A percentile compares a stretch with the other conserved stretches of the same genome.
Evolutionary conservation across 768 basidiomycete genomes (phyloP).

Genomic region (Pleurotus citrinopileatus): DNA sequence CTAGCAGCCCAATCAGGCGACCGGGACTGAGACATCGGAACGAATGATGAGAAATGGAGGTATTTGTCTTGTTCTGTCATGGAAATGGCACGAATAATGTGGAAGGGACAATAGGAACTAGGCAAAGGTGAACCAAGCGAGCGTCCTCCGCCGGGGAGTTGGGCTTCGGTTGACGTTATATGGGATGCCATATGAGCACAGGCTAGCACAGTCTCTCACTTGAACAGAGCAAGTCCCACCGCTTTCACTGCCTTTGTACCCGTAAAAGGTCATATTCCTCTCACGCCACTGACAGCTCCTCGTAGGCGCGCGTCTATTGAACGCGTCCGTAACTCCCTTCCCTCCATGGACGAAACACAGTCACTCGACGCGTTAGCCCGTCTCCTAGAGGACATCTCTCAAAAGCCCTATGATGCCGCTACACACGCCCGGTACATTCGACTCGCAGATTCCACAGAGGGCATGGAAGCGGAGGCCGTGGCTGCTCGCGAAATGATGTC

Average conservation of each 20-base stretch:
- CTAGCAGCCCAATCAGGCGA: constrained; percentile 2
- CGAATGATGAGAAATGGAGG: constrained; percentile 9
- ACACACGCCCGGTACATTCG: constrained; percentile 69
- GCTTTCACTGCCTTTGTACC: background rate
- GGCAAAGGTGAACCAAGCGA: constrained; percentile 10
- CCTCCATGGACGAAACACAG: constrained; percentile 56
- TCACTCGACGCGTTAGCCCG: constrained; percentile 63
- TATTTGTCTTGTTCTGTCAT: constrained; percentile 9
- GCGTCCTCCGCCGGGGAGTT: constrained; percentile 4
- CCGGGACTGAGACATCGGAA: background rate
- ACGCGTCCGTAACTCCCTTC: background rate
- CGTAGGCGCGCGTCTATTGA: background rate
- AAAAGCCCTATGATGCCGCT: constrained; percentile 57
- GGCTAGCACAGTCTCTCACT: background rate
- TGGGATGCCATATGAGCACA: constrained; percentile 1
- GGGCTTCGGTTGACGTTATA: background rate
- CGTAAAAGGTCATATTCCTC: no score
- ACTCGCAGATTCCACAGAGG: constrained; percentile 51
- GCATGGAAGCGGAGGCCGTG: constrained; percentile 55
- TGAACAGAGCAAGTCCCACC: background rate
- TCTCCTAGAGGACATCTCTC: constrained; percentile 54
- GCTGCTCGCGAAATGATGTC: constrained; percentile 67
- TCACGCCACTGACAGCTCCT: background rate
- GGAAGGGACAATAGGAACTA: constrained; percentile 2
- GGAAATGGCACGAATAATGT: background rate